Base-by-base conservation (phyloP, 345 rosid genomes). In the Heritiera littoralis region DNA sequence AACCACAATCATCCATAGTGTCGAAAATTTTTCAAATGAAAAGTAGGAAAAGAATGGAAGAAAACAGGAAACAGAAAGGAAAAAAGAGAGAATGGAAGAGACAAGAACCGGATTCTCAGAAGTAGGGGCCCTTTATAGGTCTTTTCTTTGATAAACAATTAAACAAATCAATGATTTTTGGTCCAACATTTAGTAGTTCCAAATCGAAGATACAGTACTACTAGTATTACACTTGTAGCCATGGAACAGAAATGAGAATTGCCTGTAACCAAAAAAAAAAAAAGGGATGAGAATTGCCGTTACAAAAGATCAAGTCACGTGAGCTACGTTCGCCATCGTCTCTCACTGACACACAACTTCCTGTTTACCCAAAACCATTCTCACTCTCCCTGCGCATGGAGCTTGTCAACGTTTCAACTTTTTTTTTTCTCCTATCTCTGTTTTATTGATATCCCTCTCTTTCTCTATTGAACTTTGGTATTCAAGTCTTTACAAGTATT, bases 301-400 rank as follows among this genome's bases (percentile, higher is more conserved):
- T 87, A 78, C 88, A 41, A 77, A 78, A 76, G 83, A 69, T 75
- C 69, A 65, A 41, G 80, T 88, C 90, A 89, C 91, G 91, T 84
- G 92, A 88, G 90, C 63, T 18, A 20, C 73, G 52, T 38, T 66
- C 23, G 55, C 74, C 71, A 14, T 32, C 5, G 74, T 43, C 70
- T 71, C 3, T 35, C 38, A 1, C 86, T 69, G 81, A 67, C 82
- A 66, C 72, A 30, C 9, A 8, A 18, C 75, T 43, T 69, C 18
- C 68, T 38, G 38, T 35, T 35, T 35, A 35, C 56, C 5, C 5
- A 32, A 46, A 46, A 45, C 35, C 54, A 40, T 14, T 70, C 54
- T 56, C 51, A 70, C 83, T 66, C 66, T 40, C 14, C 38, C 38
- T 77, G 35, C 55, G 81, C 70, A 78, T 86, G 88, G 86, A 86